These are phyloP conservation scores for Martiniozyma asiatica DNA, from an alignment of 1,139 yeast genomes.

Conservation along the genomic window DNA sequence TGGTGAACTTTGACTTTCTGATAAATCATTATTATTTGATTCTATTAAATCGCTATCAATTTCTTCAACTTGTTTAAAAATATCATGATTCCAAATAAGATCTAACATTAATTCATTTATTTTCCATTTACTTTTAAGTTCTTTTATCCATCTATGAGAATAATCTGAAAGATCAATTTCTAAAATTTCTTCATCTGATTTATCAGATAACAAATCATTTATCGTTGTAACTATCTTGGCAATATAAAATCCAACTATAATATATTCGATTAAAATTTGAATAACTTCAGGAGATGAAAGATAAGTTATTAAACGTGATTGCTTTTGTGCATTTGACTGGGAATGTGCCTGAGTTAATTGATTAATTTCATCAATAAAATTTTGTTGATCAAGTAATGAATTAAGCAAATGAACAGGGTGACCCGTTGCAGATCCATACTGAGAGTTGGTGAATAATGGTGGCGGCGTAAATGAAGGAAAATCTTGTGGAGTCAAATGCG, in stretches of 20 bases:
- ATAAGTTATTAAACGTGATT: constrained; percentile 3
- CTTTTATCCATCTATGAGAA: constrained; percentile 1
- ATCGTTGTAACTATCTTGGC: constrained; percentile 2
- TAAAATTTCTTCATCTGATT: neutral
- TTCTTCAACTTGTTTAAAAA: constrained; percentile 1
- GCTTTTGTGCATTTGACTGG: neutral
- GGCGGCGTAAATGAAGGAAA: too few relatives aligned
- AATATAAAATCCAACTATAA: constrained; percentile 4
- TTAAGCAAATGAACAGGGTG: constrained; percentile 29
- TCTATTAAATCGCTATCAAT: neutral
- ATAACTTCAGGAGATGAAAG: constrained; percentile 3
- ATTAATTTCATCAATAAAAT: constrained; percentile 64
- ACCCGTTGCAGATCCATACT: constrained; percentile 2
- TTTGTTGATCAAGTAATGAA: constrained; percentile 74
- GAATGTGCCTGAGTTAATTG: constrained; percentile 19
- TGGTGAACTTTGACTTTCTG: constrained; percentile 3
- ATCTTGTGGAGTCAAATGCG: too few relatives aligned
- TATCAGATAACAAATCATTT: neutral
- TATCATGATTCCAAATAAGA: constrained; percentile 5
- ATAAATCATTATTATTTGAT: constrained; percentile 5
- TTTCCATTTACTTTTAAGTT: constrained; percentile 1
- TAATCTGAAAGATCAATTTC: neutral
- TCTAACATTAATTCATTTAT: constrained; percentile 2
- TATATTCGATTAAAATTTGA: constrained; percentile 2
- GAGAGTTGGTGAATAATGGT: neutral